Base-by-base conservation (phyloP, 202 grass and related monocot species). In the Setaria viridis region DNA sequence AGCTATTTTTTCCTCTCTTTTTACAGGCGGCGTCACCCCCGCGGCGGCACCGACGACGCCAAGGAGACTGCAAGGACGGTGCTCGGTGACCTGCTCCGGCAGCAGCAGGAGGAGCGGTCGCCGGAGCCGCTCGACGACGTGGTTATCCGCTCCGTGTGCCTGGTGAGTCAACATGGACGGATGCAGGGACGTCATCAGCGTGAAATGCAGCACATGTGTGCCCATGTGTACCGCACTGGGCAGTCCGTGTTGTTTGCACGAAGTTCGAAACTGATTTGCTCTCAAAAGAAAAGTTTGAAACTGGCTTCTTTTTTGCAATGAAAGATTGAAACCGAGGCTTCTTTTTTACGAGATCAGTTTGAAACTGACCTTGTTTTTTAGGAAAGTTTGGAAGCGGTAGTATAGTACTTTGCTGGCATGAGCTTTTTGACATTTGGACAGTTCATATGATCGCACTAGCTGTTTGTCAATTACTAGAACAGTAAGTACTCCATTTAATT, bases 21-120 rank as follows among this genome's bases (percentile, higher is more conserved):
- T 25, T 74, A 82, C 69, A 67, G 78, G n/a, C 41, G 62, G 13
- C 62, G 42, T 6, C 29, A 71, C 17, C 47, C 0, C 19, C 30
- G 7, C 43, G 45, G 1, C 62, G 9, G 0, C 46, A 15, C 47
- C 67, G 56, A 5, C 72, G 58, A 4, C 9, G 5, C 0, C 2
- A 29, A 63, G 11, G 49, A 75, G 10, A 82, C 72, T n/a, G 1
- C 34, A 39, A 83, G 71, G 77, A 92, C 85, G 30, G 81, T 90
- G 76, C 43, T 94, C 43, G 91, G 85, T 7, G 91, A 87, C 76
- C 80, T 97, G 48, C 56, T 97, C 46, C 86, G 50, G 43, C 54
- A 82, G 77, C 89, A 97, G 84, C 47, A 82, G 77, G 87, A 97
- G 84, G 57, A 72, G 54, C 42, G 8, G n/a, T 87, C 89, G 46